phyloP scores from a whole-genome alignment of 2,329 filamentous ascomycete species.

The Cladosporium cucumerinum region DNA sequence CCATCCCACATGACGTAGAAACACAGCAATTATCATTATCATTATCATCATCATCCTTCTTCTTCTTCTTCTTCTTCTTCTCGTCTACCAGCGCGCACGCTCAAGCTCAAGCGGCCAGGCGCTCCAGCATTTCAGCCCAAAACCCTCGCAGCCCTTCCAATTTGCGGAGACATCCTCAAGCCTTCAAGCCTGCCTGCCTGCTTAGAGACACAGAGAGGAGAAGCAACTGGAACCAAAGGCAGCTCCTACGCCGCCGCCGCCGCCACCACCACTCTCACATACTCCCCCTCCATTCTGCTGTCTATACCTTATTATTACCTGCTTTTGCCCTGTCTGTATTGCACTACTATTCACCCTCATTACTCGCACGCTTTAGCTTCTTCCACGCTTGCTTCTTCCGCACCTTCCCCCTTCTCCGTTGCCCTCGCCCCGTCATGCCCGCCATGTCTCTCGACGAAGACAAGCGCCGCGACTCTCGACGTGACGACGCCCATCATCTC shows the following conservation, averaged over 20 bases:
- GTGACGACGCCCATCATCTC: constrained; percentile 13
- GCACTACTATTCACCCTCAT: neutral
- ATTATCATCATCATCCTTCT: too few species aligned
- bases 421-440: constrained; percentile 2
- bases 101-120: neutral
- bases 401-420: neutral
- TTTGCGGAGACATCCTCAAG: neutral
- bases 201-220: neutral
- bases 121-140: constrained; percentile 3
- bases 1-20: neutral
- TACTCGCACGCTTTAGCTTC: neutral
- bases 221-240: constrained; percentile 6
- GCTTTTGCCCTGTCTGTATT: neutral
- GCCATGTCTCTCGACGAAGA: constrained; percentile 15
- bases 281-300: neutral
- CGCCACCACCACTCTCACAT: neutral
- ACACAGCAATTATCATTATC: too few species aligned
- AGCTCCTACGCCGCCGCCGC: neutral
- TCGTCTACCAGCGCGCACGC: neutral
- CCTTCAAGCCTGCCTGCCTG: constrained; percentile 1
- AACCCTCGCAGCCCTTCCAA: neutral
- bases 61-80: too few species aligned
- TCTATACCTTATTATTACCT: neutral
- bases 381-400: neutral
- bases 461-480: constrained; percentile 16